These are phyloP conservation scores for Helotiales sp. DNA, from an alignment of 2,329 filamentous ascomycete genomes.

Conservation along the genomic window DNA sequence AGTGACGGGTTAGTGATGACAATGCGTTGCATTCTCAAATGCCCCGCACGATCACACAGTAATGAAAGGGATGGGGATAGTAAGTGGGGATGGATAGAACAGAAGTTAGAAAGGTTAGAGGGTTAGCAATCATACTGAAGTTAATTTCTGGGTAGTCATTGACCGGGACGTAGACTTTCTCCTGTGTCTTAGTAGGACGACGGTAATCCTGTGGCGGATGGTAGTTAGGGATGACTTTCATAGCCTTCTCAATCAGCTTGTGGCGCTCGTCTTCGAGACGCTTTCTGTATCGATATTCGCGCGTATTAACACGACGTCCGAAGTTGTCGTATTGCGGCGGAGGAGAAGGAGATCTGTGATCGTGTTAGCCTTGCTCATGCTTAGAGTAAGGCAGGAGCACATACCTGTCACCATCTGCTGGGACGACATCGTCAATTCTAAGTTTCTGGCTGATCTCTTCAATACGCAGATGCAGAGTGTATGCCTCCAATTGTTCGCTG, in stretches of 20 bases:
- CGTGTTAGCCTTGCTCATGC: slow-evolving; percentile 25
- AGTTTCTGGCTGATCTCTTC: slow-evolving; percentile 99
- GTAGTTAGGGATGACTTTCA: slow-evolving; percentile 99
- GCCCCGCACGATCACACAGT: slow-evolving; percentile 46
- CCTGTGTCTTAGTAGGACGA: slow-evolving; percentile 98
- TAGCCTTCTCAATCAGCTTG: slow-evolving; percentile 97
- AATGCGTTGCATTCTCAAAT: slow-evolving; percentile 41
- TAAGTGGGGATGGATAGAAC: slow-evolving; percentile 41
- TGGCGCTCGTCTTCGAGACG: slow-evolving; percentile 97
- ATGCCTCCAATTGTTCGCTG: slow-evolving; percentile 95
- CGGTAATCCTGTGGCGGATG: slow-evolving; percentile 98
- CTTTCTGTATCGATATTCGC: slow-evolving; percentile 98
- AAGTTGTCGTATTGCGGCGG: slow-evolving; percentile 99
- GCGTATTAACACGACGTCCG: slow-evolving; percentile 97
- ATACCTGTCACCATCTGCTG: slow-evolving; percentile 92
- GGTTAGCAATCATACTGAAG: slow-evolving; percentile 99
- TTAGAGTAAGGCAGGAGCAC: slow-evolving; percentile 43
- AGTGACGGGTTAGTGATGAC: slow-evolving; percentile 46
- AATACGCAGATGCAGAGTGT: slow-evolving; percentile 93
- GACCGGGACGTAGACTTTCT: slow-evolving; percentile 99
- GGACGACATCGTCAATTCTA: slow-evolving; percentile 98
- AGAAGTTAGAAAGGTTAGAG: slow-evolving; percentile 78
- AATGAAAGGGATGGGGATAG: slow-evolving; percentile 48
- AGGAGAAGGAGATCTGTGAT: slow-evolving; percentile 84
- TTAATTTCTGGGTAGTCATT: slow-evolving; percentile 99